Evolutionary conservation across 345 rosid genomes (phyloP), one percentile per base, ranked within the genome.

Genomic region (Syzygium grande): DNA sequence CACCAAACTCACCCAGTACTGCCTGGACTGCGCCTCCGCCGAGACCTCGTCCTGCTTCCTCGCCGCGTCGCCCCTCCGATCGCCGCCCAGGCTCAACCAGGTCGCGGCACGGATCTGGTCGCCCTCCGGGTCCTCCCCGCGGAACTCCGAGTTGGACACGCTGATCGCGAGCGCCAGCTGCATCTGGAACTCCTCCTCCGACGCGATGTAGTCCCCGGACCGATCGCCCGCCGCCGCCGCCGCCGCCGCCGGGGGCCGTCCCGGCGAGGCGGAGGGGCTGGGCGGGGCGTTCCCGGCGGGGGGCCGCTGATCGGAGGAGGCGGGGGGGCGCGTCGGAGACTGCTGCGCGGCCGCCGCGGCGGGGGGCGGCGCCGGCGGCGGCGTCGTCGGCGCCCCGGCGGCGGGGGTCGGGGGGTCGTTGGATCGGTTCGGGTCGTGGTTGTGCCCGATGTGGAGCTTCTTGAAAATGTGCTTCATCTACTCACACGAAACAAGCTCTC

Each of bases 151-250:
- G 90, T 95, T 96, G 52, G 99, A 98, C 23, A 94, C 99, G 87
- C 99, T 97, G 87, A 97, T 95, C 86, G 99, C 99, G 88, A 98
- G 90, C 85, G 99, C 99, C 85, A 98, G 87, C 95, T 97, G 99
- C 68, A 98, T 91, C 94, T 98, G 98, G 83, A 94, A 98, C 88
- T 98, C 99, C 92, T 98, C 99, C 94, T 98, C 99, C 12, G 98
- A 93, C 2, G 94, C 89, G 51, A 96, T 96, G 89, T 91, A 98
- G 79, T 98, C 98, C 29, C 90, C 90, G n/a, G 93, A 68, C 55
- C 89, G 80, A 87, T 59, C 89, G 30, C 84, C 90, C 51, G 90
- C 54, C 14, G 84, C 46, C 54, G 89, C 13, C 41, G 89, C 13
- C 41, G 84, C 68, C 14, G 91, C 15, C 49, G 86, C 84, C 9